Evolutionary conservation across 2,329 filamentous ascomycete species (phyloP).

Genomic region (Paecilomyces niveus): DNA sequence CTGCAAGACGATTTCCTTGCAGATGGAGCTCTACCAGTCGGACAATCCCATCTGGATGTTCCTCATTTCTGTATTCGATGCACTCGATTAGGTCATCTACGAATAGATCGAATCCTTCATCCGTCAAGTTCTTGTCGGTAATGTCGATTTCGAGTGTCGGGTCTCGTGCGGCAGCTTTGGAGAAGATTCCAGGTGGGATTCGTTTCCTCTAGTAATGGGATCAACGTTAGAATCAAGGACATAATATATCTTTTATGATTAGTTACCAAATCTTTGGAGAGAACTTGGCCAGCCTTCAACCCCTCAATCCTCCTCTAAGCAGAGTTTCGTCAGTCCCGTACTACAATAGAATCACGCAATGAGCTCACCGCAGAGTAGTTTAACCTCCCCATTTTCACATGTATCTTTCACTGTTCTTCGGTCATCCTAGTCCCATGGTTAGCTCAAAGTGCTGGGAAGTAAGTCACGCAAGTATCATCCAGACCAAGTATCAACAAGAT

Average conservation of each 20-base stretch:
- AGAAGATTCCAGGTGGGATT: constrained; percentile 20
- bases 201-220: constrained; percentile 27
- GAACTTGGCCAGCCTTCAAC: constrained; percentile 37
- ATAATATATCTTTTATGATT: too few species aligned
- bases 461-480: neutral
- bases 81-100: constrained; percentile 36
- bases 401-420: neutral
- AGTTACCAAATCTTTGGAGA: constrained; percentile 41
- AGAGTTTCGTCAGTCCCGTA: constrained; percentile 7
- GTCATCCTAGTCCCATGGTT: neutral
- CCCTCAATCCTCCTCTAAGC: constrained; percentile 39
- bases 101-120: constrained; percentile 38
- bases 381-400: constrained; percentile 27
- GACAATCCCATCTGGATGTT: constrained; percentile 22
- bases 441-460: neutral
- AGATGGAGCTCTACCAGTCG: constrained; percentile 42
- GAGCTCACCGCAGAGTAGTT: constrained; percentile 33
- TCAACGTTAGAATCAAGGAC: too few species aligned
- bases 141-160: constrained; percentile 39
- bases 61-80: constrained; percentile 24
- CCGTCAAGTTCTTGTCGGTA: constrained; percentile 38
- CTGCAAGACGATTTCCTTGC: constrained; percentile 38
- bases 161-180: constrained; percentile 23
- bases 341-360: neutral
- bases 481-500: too few species aligned